Base-by-base conservation (phyloP, 2,329 filamentous ascomycete species). In the Colletotrichum navitas region DNA sequence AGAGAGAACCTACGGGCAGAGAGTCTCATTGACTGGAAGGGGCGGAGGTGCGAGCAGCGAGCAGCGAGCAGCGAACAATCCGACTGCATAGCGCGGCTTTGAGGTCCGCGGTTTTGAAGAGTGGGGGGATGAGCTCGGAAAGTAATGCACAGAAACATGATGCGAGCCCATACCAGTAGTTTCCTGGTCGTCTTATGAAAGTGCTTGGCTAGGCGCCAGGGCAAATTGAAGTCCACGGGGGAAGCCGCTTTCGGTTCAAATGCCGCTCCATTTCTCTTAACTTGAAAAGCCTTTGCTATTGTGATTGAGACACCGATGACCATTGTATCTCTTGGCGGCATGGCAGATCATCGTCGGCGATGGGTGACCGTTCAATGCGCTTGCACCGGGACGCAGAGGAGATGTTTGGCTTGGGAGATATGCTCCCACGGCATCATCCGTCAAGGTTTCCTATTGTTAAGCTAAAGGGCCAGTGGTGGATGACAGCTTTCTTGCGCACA, bases 291-390 rank as follows among this genome's bases (percentile, higher is more conserved):
- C 11, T 36, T 47, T 34, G 16, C 45, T 51, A 49, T 14, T 34
- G 32, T 11, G 43, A n/a, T 29, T 66, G 67, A 66, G 54, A 69
- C 67, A 16, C 21, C 49, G 63, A 70, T 55, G 39, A n/a, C 55
- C 59, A 45, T 70, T 47, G 26, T 51, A 43, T 45, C 14, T 24
- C 11, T 47, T 21, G 45, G n/a, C 59, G 43, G 5, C 29, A 21
- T 18, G 29, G 32, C 18, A 32, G 12, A 24, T n/a, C 29, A 61
- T 49, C 43, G 26, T 36, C 12, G 14, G 36, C 14, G 56, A 32
- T 2, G 18, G 7, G 39, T 32, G 55, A 18, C 36, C 21, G 47
- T 61, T 61, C 61, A 18, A 56, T 49, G 26, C 55, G 34, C 24
- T 49, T 29, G 39, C 14, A 8, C 24, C 41, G 34, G 47, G 10